Evolutionary conservation across 495 filamentous ascomycete genomes (phyloP).

Genomic region (Penicillium macrosclerotiorum): DNA sequence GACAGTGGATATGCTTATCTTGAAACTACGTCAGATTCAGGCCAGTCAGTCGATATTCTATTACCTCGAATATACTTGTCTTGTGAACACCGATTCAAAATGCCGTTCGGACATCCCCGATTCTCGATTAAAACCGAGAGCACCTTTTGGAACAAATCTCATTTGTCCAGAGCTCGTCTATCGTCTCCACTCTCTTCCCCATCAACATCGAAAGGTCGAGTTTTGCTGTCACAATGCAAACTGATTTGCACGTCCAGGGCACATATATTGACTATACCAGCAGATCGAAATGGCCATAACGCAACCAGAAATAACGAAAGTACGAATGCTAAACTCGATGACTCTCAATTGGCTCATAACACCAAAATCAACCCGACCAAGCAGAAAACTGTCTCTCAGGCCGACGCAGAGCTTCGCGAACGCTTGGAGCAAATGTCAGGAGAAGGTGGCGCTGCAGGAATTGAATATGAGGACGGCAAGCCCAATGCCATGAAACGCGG

Average conservation of each 20-base stretch:
- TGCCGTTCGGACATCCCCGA: background rate
- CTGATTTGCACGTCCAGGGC: background rate
- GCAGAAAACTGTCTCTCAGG: conserved; percentile 54
- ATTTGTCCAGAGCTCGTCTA: conserved; percentile 1
- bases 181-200: conserved; percentile 2
- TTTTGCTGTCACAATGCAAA: background rate
- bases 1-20: conserved; percentile 10
- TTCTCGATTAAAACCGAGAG: too few species aligned
- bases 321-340: background rate
- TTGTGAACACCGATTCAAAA: background rate
- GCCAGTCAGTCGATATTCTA: background rate
- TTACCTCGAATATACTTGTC: background rate
- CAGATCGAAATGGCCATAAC: too few species aligned
- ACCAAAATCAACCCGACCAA: conserved; percentile 8
- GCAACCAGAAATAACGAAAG: too few species aligned
- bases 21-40: conserved; percentile 9
- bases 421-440: conserved; percentile 70
- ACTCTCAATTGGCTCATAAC: conserved; percentile 1
- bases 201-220: conserved; percentile 9
- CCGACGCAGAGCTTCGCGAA: conserved; percentile 65
- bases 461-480: conserved; percentile 77
- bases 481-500: conserved; percentile 73
- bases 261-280: background rate
- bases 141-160: too few species aligned
- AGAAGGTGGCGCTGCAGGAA: conserved; percentile 72